A percentile compares a stretch with the other conserved stretches of the same genome.
These are phyloP conservation scores for Mollisia scopiformis DNA, from an alignment of 2,329 filamentous ascomycete species.

Conservation along the genomic window DNA sequence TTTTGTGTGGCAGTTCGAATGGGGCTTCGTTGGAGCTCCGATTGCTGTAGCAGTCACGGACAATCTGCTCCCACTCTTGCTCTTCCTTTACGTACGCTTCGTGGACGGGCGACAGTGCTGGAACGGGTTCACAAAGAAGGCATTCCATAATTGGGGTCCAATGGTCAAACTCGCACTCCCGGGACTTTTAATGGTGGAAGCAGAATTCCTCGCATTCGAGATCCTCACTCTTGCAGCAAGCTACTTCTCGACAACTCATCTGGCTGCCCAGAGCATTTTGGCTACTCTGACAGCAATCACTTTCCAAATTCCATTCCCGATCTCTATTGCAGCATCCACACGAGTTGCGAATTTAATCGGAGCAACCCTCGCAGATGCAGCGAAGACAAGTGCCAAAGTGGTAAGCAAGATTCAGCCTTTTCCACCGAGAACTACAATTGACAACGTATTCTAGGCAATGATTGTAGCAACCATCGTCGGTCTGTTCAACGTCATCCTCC, in stretches of 20 bases:
- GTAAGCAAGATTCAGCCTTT: constrained; percentile 22
- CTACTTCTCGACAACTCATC: constrained; percentile 75
- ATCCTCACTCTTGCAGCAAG: constrained; percentile 82
- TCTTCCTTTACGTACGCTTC: constrained; percentile 75
- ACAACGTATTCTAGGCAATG: constrained; percentile 50
- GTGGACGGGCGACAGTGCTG: constrained; percentile 76
- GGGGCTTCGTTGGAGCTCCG: constrained; percentile 79
- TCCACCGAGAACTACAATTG: background rate
- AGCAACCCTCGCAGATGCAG: constrained; percentile 78
- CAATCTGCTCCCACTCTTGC: constrained; percentile 71
- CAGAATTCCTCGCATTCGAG: constrained; percentile 93
- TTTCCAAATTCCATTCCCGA: constrained; percentile 90
- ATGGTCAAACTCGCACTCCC: constrained; percentile 90
- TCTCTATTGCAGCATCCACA: constrained; percentile 86
- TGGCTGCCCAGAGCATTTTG: constrained; percentile 88
- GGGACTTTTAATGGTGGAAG: constrained; percentile 90
- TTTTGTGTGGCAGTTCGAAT: constrained; percentile 71
- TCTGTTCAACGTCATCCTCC: constrained; percentile 73
- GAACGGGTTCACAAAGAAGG: constrained; percentile 74
- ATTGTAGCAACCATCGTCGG: constrained; percentile 71
- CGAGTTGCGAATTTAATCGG: constrained; percentile 92
- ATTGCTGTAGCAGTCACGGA: constrained; percentile 78
- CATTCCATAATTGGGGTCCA: constrained; percentile 74
- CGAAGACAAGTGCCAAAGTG: constrained; percentile 79
- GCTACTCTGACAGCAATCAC: constrained; percentile 77